Base-by-base conservation (phyloP, 768 basidiomycete genomes). In the Strobilomyces confusus region DNA sequence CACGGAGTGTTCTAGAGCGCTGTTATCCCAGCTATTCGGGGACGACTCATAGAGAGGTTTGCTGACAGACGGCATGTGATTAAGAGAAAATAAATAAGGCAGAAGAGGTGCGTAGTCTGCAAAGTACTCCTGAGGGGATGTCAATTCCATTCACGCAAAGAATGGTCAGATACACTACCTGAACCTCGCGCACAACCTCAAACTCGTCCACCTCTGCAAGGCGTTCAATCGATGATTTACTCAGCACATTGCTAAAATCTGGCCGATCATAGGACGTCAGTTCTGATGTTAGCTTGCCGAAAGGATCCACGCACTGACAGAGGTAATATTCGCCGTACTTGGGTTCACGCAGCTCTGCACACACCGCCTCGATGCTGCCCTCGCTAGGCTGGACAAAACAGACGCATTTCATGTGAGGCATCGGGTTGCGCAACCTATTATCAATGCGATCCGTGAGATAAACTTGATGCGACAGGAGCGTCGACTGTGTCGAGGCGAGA, bases 321-420 rank as follows among this genome's bases (percentile, higher is more conserved):
- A 99, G 75, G 79, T 95, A 98, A 74, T 99, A 99, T 74, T 94
- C 93, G 69, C 94, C 94, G 64, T 98, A 99, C 72, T 89, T 89
- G 11, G 95, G 95, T 63, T 92, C 88, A 34, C 78, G 79, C 32
- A 99, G 77, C 66, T 99, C 97, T 51, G 80, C 75, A 59, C 87
- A 88, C 51, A 98, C 77, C 23, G 87, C 88, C 51, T 84, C 84
- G 33, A 99, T 75, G 65, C 91, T 94, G 29, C 87, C 83, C 44
- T 90, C 86, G 51, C 79, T 87, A 36, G 84, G 85, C 48, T 92
- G 84, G 9, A 99, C 77, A 67, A 99, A 94, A 69, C 92, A 95
- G 49, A 98, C 83, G 66, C 97, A 98, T 73, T 95, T 95, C 81
- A 99, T 89, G 67, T 99, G 95, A 13, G 91, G 83, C 83, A 98